A percentile compares a stretch with the other conserved stretches of the same genome.
Conservation (phyloP, 2,329 filamentous ascomycete genomes). For the Dactylonectria estremocensis region DNA sequence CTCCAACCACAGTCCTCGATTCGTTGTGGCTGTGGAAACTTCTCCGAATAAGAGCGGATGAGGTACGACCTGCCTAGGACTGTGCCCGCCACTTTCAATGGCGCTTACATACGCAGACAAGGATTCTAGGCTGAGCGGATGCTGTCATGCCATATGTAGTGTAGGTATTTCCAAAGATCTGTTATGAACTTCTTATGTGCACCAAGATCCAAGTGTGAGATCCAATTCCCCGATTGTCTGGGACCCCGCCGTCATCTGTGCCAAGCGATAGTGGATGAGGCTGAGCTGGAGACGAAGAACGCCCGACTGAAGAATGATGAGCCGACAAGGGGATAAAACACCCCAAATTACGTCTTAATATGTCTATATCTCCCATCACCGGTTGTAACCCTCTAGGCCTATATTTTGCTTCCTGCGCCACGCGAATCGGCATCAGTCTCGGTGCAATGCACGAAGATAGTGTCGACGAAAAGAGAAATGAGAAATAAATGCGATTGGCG, state of each 20-base stretch:
- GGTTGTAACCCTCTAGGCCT: conserved; percentile 39
- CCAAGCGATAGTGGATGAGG: not conserved
- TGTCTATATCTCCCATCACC: conserved; percentile 38
- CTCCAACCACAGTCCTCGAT: not conserved
- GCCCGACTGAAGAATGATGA: not conserved
- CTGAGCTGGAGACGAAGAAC: not conserved
- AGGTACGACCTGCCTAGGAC: not conserved
- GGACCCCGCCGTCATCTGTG: conserved; percentile 14
- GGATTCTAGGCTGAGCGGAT: not conserved
- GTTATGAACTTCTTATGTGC: not conserved
- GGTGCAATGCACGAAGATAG: conserved; percentile 35
- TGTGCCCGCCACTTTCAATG: not conserved
- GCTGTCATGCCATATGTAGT: not conserved
- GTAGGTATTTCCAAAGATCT: not conserved
- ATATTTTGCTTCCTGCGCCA: conserved; percentile 51
- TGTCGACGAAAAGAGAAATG: conserved; percentile 28
- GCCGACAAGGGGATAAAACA: conserved; percentile 6
- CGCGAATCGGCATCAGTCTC: conserved; percentile 47
- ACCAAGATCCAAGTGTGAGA: not conserved
- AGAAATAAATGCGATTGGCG: conserved; percentile 3
- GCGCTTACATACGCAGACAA: not conserved
- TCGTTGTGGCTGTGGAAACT: not conserved
- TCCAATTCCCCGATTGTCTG: not conserved
- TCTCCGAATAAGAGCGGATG: conserved; percentile 14
- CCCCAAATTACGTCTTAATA: conserved; percentile 5